phyloP scores from a whole-genome alignment of 1,284 basidiomycete species.

The Malassezia pachydermatis region DNA sequence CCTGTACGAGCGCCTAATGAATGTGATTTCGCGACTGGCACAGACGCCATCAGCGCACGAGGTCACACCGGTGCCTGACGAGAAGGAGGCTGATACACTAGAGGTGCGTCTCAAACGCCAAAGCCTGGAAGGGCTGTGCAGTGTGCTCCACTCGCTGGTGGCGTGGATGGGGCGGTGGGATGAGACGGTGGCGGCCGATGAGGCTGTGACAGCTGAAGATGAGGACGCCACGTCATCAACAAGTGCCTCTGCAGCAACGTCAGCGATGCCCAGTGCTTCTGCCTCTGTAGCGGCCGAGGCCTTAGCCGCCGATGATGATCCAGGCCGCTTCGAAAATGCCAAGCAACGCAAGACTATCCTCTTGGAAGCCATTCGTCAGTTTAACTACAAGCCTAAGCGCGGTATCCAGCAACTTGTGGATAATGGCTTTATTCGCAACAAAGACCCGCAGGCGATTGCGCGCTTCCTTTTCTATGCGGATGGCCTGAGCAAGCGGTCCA shows the following conservation, averaged over 20 bases:
- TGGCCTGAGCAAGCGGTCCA: slow-evolving; percentile 86
- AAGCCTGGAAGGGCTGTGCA: slow-evolving; percentile 44
- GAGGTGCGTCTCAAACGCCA: slow-evolving; percentile 44
- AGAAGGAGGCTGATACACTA: slow-evolving; percentile 13
- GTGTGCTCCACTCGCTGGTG: slow-evolving; percentile 44
- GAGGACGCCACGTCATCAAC: neutral
- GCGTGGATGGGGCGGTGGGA: slow-evolving; percentile 35
- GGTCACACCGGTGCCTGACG: slow-evolving; percentile 11
- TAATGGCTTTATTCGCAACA: slow-evolving; percentile 73
- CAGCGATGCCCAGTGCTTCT: slow-evolving; percentile 12
- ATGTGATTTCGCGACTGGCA: slow-evolving; percentile 37
- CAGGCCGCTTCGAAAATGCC: slow-evolving; percentile 82
- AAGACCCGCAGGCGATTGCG: slow-evolving; percentile 70
- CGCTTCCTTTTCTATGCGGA: slow-evolving; percentile 78
- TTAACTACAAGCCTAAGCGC: slow-evolving; percentile 86
- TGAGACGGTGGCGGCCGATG: slow-evolving; percentile 23
- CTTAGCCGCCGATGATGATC: slow-evolving; percentile 59
- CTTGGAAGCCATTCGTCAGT: slow-evolving; percentile 89
- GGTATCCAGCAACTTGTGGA: slow-evolving; percentile 83
- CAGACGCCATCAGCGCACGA: slow-evolving; percentile 26
- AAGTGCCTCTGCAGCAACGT: slow-evolving; percentile 12
- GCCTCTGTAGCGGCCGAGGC: slow-evolving; percentile 17
- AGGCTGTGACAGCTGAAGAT: slow-evolving; percentile 11
- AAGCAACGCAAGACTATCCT: slow-evolving; percentile 94
- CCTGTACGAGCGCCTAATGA: slow-evolving; percentile 47